These are phyloP conservation scores for Lecanicillium sp. DNA, from an alignment of 2,329 filamentous ascomycete species.

Conservation along the genomic window DNA sequence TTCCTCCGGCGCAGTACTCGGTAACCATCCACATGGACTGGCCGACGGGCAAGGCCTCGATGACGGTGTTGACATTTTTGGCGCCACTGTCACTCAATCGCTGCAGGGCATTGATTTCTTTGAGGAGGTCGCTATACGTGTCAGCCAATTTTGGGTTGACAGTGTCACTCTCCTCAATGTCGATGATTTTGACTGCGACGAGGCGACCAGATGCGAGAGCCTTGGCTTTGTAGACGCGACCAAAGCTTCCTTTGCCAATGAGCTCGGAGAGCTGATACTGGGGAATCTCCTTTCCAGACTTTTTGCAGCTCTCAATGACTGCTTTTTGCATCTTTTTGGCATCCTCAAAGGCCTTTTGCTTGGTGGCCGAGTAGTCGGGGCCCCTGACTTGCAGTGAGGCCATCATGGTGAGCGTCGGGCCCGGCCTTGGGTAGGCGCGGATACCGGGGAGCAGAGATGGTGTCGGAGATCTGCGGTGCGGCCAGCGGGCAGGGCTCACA, in stretches of 20 bases:
- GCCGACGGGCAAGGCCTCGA: constrained; percentile 71
- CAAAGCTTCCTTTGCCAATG: constrained; percentile 70
- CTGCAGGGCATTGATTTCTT: constrained; percentile 64
- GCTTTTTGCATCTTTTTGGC: constrained; percentile 62
- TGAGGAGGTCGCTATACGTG: constrained; percentile 63
- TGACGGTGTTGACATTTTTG: constrained; percentile 73
- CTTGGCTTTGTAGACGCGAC: constrained; percentile 64
- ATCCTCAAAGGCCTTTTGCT: constrained; percentile 60
- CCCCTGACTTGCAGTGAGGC: constrained; percentile 37
- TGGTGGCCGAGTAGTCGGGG: constrained; percentile 40
- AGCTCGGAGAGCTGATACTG: constrained; percentile 64
- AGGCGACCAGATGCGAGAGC: constrained; percentile 42
- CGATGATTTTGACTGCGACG: constrained; percentile 76
- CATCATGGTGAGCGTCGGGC: constrained; percentile 23
- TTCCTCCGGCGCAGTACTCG: constrained; percentile 80
- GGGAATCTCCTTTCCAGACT: constrained; percentile 54
- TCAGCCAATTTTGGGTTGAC: constrained; percentile 58
- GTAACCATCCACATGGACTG: constrained; percentile 84
- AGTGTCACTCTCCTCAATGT: constrained; percentile 72
- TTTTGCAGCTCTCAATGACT: constrained; percentile 56
- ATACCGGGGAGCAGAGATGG: background rate
- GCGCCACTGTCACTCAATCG: constrained; percentile 68
- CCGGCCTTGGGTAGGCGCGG: constrained; percentile 4
- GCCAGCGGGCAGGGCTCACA: background rate
- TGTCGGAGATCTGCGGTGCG: constrained; percentile 2